Conservation (phyloP, 495 filamentous ascomycete genomes). For the Lasiosphaeris hirsuta region DNA sequence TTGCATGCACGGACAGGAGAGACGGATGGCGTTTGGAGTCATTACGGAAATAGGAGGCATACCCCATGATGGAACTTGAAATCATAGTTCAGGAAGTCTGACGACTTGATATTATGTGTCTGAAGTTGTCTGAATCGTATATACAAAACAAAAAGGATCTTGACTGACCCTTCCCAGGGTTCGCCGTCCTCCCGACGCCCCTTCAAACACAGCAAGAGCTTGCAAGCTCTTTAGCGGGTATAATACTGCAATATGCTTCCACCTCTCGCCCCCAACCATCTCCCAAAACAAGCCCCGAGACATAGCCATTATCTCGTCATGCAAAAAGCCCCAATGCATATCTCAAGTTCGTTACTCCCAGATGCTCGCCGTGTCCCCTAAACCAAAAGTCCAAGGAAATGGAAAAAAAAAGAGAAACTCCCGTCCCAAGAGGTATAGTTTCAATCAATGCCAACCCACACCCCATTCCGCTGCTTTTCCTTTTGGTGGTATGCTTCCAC, state of each 20-base stretch:
- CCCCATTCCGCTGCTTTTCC: too few relatives aligned
- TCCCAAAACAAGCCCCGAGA: not conserved
- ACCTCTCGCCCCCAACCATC: not conserved
- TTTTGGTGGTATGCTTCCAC: not conserved
- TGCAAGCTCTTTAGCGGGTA: not conserved
- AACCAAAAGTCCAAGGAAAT: not conserved
- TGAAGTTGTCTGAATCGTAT: too few relatives aligned
- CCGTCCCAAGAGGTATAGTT: not conserved
- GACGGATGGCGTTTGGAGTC: too few relatives aligned
- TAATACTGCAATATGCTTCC: conserved; percentile 5
- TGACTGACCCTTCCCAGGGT: too few relatives aligned
- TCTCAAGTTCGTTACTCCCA: not conserved
- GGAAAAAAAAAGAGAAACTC: conserved; percentile 12
- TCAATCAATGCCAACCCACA: not conserved
- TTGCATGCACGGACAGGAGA: too few relatives aligned
- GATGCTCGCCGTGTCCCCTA: not conserved
- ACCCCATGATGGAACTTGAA: too few relatives aligned
- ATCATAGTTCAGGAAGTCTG: too few relatives aligned
- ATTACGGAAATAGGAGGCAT: too few relatives aligned
- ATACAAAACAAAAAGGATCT: too few relatives aligned
- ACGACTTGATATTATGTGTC: too few relatives aligned
- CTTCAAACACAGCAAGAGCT: not conserved
- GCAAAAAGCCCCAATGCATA: conserved; percentile 6
- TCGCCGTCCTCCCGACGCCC: not conserved
- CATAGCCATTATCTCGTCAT: not conserved